A percentile compares a stretch with the other conserved stretches of the same genome.
Conservation (phyloP, 805 yeast species). For the Candida pseudofarinosa region DNA sequence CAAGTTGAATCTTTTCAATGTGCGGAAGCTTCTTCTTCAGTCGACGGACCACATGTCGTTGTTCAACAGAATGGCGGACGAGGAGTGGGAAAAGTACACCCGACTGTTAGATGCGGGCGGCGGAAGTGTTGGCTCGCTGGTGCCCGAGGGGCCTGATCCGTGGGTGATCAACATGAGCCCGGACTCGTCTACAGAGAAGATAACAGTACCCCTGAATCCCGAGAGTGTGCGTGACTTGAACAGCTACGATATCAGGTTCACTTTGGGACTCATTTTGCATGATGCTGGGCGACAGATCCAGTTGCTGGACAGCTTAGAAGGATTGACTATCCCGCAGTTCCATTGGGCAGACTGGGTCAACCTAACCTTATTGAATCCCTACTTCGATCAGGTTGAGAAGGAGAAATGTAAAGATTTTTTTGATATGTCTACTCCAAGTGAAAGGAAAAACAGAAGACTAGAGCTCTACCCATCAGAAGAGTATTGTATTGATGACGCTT, state of each 20-base stretch:
- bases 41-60: not conserved
- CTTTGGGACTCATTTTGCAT: constrained; percentile 19
- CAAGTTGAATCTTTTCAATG: not conserved
- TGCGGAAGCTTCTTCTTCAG: not conserved
- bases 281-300: constrained; percentile 12
- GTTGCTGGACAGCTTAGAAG: constrained; percentile 1
- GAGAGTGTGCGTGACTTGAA: constrained; percentile 8
- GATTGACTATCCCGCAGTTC: constrained; percentile 18
- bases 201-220: constrained; percentile 2
- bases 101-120: constrained; percentile 4
- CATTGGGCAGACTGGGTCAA: constrained; percentile 34
- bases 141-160: not conserved
- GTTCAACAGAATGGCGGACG: not conserved
- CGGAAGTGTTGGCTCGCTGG: not conserved
- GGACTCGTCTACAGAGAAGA: not conserved
- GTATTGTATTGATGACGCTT: constrained; percentile 24
- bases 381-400: constrained; percentile 12
- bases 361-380: constrained; percentile 16
- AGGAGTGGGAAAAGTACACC: constrained; percentile 1
- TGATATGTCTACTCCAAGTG: constrained; percentile 12
- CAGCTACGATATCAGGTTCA: constrained; percentile 26
- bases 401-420: constrained; percentile 14
- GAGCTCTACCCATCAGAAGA: constrained; percentile 11
- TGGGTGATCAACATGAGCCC: not conserved
- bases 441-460: constrained; percentile 7